Percentiles rank a stretch among this genome's conserved stretches.
These are phyloP conservation scores for Lathyrus tuberosus DNA, from an alignment of 306 rosid species.

Conservation along the genomic window DNA sequence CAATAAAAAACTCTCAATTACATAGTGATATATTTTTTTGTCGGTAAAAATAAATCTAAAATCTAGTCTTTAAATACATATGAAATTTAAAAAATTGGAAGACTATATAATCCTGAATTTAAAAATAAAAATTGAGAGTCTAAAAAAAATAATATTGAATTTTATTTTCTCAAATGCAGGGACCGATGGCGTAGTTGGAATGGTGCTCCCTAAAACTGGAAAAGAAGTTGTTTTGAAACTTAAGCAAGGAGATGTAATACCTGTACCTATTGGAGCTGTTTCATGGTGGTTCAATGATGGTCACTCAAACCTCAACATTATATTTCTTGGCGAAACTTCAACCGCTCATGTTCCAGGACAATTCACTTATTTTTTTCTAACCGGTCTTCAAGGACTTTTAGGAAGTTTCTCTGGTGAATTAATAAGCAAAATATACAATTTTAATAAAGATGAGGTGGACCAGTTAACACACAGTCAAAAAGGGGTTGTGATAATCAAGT, in stretches of 20 bases:
- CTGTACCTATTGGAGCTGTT: slow-evolving; percentile 52
- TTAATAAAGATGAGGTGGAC: slow-evolving; percentile 39
- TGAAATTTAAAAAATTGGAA: too few relatives aligned
- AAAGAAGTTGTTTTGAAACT: slow-evolving; percentile 58
- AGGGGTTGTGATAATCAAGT: slow-evolving; percentile 42
- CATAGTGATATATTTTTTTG: too few relatives aligned
- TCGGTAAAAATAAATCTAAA: too few relatives aligned
- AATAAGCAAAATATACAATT: slow-evolving; percentile 35
- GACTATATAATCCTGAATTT: too few relatives aligned
- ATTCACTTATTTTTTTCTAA: slow-evolving; percentile 52
- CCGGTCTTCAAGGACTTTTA: slow-evolving; percentile 49
- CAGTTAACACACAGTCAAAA: slow-evolving; percentile 55
- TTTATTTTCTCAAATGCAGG: not conserved
- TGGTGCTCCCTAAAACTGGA: slow-evolving; percentile 35
- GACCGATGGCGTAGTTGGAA: slow-evolving; percentile 52
- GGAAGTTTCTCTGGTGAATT: slow-evolving; percentile 55
- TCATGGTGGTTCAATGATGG: slow-evolving; percentile 86
- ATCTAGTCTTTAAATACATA: too few relatives aligned
- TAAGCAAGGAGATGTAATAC: slow-evolving; percentile 57
- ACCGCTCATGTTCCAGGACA: slow-evolving; percentile 49
- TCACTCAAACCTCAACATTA: slow-evolving; percentile 45
- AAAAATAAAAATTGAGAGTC: too few relatives aligned
- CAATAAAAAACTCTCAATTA: too few relatives aligned
- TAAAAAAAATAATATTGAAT: too few relatives aligned
- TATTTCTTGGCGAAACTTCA: slow-evolving; percentile 58